Percentiles rank a stretch among this genome's conserved stretches.
These are phyloP conservation scores for Alternaria arbusti DNA, from an alignment of 2,329 filamentous ascomycete genomes.

Conservation along the genomic window DNA sequence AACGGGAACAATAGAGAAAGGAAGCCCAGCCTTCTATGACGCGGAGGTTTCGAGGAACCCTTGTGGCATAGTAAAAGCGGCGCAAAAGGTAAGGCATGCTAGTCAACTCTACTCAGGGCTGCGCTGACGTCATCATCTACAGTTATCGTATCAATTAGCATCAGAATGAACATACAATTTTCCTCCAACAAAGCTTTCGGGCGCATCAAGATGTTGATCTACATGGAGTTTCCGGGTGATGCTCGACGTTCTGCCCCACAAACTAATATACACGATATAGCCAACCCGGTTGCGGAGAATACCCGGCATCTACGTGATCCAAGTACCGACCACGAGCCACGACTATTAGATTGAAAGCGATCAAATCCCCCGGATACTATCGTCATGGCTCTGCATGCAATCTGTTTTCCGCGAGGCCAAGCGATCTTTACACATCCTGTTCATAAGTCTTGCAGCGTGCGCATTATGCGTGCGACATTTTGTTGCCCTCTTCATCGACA, in stretches of 20 bases:
- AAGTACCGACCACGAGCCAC: slow-evolving; percentile 4
- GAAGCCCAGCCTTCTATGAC: not conserved
- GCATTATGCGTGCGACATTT: not conserved
- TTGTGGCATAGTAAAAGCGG: not conserved
- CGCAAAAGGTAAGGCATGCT: not conserved
- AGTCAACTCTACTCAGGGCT: too few relatives aligned
- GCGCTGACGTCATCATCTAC: not conserved
- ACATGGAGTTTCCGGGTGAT: not conserved
- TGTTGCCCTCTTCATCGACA: not conserved
- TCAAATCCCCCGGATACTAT: not conserved
- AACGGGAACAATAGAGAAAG: not conserved
- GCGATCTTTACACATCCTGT: not conserved
- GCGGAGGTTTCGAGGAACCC: not conserved
- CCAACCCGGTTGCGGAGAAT: slow-evolving; percentile 6
- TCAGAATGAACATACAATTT: not conserved
- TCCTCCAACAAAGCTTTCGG: not conserved
- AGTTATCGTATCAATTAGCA: not conserved
- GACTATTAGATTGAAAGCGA: not conserved
- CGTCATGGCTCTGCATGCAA: not conserved
- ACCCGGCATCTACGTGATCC: slow-evolving; percentile 7
- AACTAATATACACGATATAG: slow-evolving; percentile 6
- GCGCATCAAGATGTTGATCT: not conserved
- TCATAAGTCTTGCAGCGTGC: not conserved
- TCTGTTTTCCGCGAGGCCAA: not conserved
- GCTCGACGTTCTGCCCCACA: slow-evolving; percentile 8